Base-by-base conservation (phyloP, 2,329 filamentous ascomycete species). In the Juglanconis sp. region DNA sequence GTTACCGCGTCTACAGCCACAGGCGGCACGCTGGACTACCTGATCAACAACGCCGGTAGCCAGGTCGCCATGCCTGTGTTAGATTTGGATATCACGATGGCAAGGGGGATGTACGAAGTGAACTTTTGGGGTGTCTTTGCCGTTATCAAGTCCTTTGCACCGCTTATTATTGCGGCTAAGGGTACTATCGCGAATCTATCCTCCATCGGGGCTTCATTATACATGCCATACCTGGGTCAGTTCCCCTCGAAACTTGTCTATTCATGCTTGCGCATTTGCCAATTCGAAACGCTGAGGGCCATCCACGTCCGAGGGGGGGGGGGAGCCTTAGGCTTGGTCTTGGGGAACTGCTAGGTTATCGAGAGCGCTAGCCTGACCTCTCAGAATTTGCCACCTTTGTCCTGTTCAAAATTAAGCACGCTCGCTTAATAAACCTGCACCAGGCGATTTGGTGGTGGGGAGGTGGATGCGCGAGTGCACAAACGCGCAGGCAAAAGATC, bases 41-140 rank as follows among this genome's bases (percentile, higher is more conserved):
- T 86, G n/a, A 77, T 86, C 53, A 86, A 85, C 70, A 86, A 86
- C 63, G 82, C 53, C 83, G 81, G 84, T 63, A 62, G 76, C 15
- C 2, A 9, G 15, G 8, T 13, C 13, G 38, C 50, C 66, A 76
- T 81, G 53, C 75, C 80, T 53, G 67, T 84, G 13, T 74, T 78
- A 53, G 81, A 83, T 54, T 79, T 82, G 7, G 81, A 81, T 60
- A 69, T 74, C 60, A 81, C 79, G 2, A 84, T 81, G 2, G 53
- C 53, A 8, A n/a, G 44, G n/a, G 32, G 15, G 30, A 48, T 56
- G 44, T 56, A 38, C 57, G 82, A 85, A 68, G 79, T 80, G 63
- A 85, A 85, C 65, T 80, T 85, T 40, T 83, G 85, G 62, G 79
- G 79, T 38, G 76, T 81, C 65, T 83, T 85, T 79, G 76, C 79